Evolutionary conservation across 495 filamentous ascomycete species (phyloP).

Genomic region (Xylaria cubensis): DNA sequence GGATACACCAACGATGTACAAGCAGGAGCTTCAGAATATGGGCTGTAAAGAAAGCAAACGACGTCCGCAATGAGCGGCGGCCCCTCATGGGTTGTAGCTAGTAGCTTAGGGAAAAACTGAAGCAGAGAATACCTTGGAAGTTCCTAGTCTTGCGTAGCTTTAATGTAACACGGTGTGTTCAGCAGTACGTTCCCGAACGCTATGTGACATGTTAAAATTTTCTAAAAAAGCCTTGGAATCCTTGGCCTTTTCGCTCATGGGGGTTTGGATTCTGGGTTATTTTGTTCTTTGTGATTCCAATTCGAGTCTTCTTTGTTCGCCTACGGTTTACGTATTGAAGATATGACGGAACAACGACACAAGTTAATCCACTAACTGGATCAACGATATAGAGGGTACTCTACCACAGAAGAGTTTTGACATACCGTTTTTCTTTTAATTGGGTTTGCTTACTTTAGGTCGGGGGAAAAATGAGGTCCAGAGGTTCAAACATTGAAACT

Average conservation of each 20-base stretch:
- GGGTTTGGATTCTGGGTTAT: background rate
- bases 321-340: background rate
- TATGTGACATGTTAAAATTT: background rate
- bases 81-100: background rate
- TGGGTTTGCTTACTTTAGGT: too few species aligned
- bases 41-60: conserved; percentile 1
- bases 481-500: background rate
- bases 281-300: background rate
- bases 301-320: background rate
- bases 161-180: conserved; percentile 6
- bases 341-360: background rate
- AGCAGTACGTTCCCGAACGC: background rate
- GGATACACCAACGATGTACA: conserved; percentile 5
- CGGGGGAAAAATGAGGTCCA: background rate
- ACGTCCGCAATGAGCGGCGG: background rate
- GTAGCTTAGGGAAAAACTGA: background rate
- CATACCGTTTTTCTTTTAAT: too few species aligned
- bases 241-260: background rate
- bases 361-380: too few species aligned
- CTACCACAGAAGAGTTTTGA: too few species aligned
- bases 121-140: background rate
- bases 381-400: too few species aligned
- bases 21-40: conserved; percentile 1
- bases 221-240: background rate
- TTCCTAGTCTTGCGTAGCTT: conserved; percentile 4